Base-by-base conservation (phyloP, 1,139 yeast genomes). In the Meyerozyma smithsonii region DNA sequence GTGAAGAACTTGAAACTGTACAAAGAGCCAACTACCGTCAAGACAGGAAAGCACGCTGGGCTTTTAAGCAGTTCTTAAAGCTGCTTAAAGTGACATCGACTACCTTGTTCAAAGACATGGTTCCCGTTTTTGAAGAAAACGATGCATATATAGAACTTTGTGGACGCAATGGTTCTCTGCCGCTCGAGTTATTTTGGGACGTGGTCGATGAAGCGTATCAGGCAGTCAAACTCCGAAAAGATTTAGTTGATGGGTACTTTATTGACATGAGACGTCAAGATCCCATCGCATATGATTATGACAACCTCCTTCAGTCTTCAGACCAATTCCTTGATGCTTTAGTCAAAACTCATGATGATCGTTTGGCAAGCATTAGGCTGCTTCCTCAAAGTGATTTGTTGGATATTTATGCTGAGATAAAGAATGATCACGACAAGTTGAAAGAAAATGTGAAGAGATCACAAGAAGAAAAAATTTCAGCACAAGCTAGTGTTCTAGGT, bases 181-280 rank as follows among this genome's bases (percentile, higher is more conserved):
- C 96, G 0, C 55, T 84, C 28, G 96, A 89, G 45, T 61, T 87
- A 35, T 87, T 85, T 52, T 77, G 88, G 79, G 96, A 90, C 56
- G 56, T 75, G 1, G 72, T 84, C 2, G 90, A 84, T 49, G 83
- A 77, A 40, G 78, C 79, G 50, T 71, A 72, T 25, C 76, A 81
- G 42, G 55, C 69, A 3, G 54, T 84, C 35, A 74, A 73, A 46
- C 76, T 79, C 17, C 79, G 81, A 52, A 75, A 77, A 41, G 88
- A 83, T 41, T 58, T 81, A 37, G 74, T 81, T 1, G 74, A 74
- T 36, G 80, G 74, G 44, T 59, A 76, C 4, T 46, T 85, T 21
- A 58, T 69, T 1, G 77, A 72, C 14, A 43, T 51, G 38, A 42
- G 44, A 12, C 35, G 38, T n/a, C 43, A 40, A 17, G 30, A 35